phyloP scores from a whole-genome alignment of 345 rosid species.

The Eucalyptus shirleyi region DNA sequence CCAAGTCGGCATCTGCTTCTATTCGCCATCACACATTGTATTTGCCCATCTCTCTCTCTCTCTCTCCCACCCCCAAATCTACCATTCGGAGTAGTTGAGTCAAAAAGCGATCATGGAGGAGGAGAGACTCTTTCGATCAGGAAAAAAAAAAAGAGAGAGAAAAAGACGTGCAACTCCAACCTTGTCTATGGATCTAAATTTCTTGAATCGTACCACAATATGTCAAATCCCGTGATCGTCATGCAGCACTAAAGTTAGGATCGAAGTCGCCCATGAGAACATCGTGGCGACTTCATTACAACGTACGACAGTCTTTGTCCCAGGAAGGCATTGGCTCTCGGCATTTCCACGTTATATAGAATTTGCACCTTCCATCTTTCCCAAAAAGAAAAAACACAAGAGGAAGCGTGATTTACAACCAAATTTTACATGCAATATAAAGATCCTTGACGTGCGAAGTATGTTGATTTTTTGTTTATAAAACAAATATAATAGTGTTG shows the following conservation, averaged over 20 bases:
- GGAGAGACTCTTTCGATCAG: no score
- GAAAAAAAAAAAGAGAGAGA: no score
- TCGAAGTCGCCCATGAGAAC: neutral
- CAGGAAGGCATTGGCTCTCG: neutral
- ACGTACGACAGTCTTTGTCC: neutral
- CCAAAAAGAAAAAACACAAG: neutral
- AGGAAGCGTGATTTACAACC: neutral
- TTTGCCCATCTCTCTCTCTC: neutral
- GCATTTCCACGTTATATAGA: neutral
- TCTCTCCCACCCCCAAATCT: neutral
- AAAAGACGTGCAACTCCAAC: neutral
- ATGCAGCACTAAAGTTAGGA: neutral
- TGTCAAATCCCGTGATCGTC: neutral
- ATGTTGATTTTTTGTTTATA: no score
- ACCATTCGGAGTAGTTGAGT: neutral
- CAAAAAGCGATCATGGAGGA: neutral
- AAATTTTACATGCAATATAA: neutral
- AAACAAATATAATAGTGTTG: neutral
- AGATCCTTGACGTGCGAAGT: no score
- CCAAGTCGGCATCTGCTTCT: neutral
- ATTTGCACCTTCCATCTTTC: neutral
- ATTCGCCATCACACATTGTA: neutral
- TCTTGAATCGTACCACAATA: neutral
- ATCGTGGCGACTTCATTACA: neutral
- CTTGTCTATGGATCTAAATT: neutral